These are phyloP conservation scores for Septoria petroselini DNA, from an alignment of 2,329 filamentous ascomycete species.

Conservation along the genomic window DNA sequence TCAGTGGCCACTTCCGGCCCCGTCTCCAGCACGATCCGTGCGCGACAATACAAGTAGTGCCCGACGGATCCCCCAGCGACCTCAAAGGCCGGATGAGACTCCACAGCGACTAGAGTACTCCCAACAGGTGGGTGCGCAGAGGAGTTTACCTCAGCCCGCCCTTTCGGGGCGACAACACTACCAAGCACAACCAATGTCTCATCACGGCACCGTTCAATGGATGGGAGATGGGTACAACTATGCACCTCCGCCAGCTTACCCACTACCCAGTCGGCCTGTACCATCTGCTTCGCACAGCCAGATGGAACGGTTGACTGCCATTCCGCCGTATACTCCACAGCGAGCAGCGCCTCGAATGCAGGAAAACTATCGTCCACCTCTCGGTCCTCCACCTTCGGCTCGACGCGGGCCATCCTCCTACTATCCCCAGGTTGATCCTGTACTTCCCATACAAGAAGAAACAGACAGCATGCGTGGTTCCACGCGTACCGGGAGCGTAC, in stretches of 20 bases:
- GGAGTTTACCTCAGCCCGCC: slow-evolving; percentile 20
- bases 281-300: slow-evolving; percentile 5
- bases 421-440: slow-evolving; percentile 48
- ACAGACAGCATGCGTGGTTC: slow-evolving; percentile 41
- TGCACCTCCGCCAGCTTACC: slow-evolving; percentile 22
- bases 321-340: slow-evolving; percentile 24
- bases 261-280: slow-evolving; percentile 22
- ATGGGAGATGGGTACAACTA: slow-evolving; percentile 33
- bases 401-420: slow-evolving; percentile 49
- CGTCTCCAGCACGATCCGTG: slow-evolving; percentile 11
- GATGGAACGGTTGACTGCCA: slow-evolving; percentile 11
- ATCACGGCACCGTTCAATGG: slow-evolving; percentile 35
- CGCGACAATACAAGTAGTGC: slow-evolving; percentile 15
- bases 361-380: slow-evolving; percentile 40
- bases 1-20: slow-evolving; percentile 31
- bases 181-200: slow-evolving; percentile 21
- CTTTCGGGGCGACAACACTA: slow-evolving; percentile 22
- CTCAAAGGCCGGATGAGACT: slow-evolving; percentile 30
- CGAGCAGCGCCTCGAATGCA: slow-evolving; percentile 32
- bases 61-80: slow-evolving; percentile 28
- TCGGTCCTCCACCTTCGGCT: slow-evolving; percentile 50
- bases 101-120: slow-evolving; percentile 17
- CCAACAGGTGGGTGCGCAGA: slow-evolving; percentile 18
- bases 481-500: slow-evolving; percentile 27
- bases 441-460: slow-evolving; percentile 51